These are phyloP conservation scores for Flaveria bidentis DNA, from an alignment of 129 eudicot species.

Conservation along the genomic window DNA sequence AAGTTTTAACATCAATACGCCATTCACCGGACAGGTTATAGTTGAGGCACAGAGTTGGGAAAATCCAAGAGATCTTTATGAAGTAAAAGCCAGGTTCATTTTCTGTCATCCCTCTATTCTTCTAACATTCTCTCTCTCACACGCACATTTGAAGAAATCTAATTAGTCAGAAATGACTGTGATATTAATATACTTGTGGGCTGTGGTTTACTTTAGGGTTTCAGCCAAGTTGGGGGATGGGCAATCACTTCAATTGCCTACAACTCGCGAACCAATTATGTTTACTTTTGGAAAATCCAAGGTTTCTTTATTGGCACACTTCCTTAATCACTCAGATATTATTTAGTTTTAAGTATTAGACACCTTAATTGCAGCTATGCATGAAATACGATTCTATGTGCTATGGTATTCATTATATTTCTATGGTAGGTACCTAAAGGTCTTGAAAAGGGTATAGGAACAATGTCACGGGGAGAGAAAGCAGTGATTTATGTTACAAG, in stretches of 20 bases:
- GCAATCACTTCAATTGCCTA: conserved; percentile 51
- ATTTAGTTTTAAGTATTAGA: neutral
- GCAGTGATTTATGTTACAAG: conserved; percentile 74
- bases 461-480: conserved; percentile 93
- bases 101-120: conserved; percentile 3
- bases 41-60: conserved; percentile 96
- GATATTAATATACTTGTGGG: conserved; percentile 27
- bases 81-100: conserved; percentile 85
- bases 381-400: neutral
- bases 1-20: neutral
- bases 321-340: neutral
- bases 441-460: conserved; percentile 96
- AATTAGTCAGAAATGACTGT: conserved; percentile 2
- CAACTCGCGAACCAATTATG: conserved; percentile 60
- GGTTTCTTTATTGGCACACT: conserved; percentile 43
- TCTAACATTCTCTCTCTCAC: conserved; percentile 9
- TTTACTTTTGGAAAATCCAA: conserved; percentile 92
- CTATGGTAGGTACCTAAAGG: conserved; percentile 79
- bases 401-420: conserved; percentile 7
- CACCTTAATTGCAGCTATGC: neutral
- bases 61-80: conserved; percentile 91
- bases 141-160: conserved; percentile 15
- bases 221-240: conserved; percentile 80
- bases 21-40: conserved; percentile 52
- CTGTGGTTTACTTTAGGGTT: conserved; percentile 55